Conservation (phyloP, 1,284 basidiomycete genomes). For the Hypsizygus ulmarius region DNA sequence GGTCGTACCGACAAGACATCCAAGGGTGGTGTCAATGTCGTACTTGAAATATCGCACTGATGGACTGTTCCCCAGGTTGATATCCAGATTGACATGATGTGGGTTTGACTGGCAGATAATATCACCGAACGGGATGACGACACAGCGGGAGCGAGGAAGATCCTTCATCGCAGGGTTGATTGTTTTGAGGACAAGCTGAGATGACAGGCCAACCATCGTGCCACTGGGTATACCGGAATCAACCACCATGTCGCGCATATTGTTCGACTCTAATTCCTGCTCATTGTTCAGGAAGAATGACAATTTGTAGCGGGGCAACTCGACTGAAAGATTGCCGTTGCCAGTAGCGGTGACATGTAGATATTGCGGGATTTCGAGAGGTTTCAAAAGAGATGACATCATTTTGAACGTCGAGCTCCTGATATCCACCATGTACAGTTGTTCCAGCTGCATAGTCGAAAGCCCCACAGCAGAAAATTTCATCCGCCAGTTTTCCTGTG, state of each 20-base stretch:
- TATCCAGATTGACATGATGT: constrained; percentile 24
- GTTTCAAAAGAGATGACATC: constrained; percentile 27
- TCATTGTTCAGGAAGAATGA: constrained; percentile 31
- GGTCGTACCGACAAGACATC: constrained; percentile 34
- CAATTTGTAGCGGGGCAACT: constrained; percentile 36
- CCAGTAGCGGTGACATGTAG: constrained; percentile 23
- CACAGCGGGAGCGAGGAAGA: constrained; percentile 22
- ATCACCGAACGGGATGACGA: constrained; percentile 37
- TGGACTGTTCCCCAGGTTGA: neutral
- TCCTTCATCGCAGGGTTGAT: constrained; percentile 10
- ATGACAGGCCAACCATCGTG: constrained; percentile 38
- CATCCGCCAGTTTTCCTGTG: constrained; percentile 10
- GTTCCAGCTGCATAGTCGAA: constrained; percentile 2
- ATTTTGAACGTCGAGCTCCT: constrained; percentile 31
- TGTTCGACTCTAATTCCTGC: constrained; percentile 31
- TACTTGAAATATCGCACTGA: constrained; percentile 35
- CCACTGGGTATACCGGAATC: constrained; percentile 34
- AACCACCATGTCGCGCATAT: constrained; percentile 35
- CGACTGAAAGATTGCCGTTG: constrained; percentile 10
- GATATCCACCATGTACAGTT: constrained; percentile 26
- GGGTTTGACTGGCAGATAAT: constrained; percentile 14
- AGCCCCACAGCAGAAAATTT: neutral
- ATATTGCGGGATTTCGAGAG: constrained; percentile 31
- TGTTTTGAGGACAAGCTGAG: constrained; percentile 38
- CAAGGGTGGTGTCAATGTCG: constrained; percentile 35